Percentiles rank a stretch among this genome's conserved stretches.
These are phyloP conservation scores for Sporobolomyces pararoseus DNA, from an alignment of 768 basidiomycete genomes.

Conservation along the genomic window DNA sequence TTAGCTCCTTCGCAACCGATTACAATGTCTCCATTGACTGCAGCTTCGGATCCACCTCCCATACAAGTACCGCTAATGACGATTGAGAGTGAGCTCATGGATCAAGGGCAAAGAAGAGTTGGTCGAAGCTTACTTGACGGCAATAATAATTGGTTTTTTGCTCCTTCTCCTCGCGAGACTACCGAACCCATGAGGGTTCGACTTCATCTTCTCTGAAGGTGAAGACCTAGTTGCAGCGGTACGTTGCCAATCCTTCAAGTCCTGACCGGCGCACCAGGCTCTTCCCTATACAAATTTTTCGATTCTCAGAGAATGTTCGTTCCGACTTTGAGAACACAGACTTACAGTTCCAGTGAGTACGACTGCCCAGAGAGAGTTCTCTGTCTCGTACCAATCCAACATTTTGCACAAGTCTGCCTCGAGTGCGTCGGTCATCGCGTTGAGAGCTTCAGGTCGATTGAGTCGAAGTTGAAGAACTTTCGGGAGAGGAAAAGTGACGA, in stretches of 20 bases:
- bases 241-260: slow-evolving; percentile 37
- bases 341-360: slow-evolving; percentile 40
- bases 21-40: slow-evolving; percentile 42
- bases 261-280: slow-evolving; percentile 44
- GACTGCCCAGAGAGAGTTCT: slow-evolving; percentile 37
- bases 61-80: neutral
- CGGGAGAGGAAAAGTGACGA: slow-evolving; percentile 50
- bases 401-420: slow-evolving; percentile 34
- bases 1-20: slow-evolving; percentile 34
- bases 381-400: slow-evolving; percentile 44
- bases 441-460: slow-evolving; percentile 68
- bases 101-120: neutral
- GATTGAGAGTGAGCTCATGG: neutral
- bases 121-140: slow-evolving; percentile 43
- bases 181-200: slow-evolving; percentile 38
- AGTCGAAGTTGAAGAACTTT: slow-evolving; percentile 60
- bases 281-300: no score
- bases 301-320: no score
- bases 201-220: slow-evolving; percentile 7
- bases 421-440: slow-evolving; percentile 63
- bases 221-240: neutral
- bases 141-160: slow-evolving; percentile 44
- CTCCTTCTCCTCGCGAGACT: slow-evolving; percentile 22
- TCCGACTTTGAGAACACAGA: no score
- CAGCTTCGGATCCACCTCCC: slow-evolving; percentile 41